Base-by-base conservation (phyloP, 2,329 filamentous ascomycete genomes). In the Colletotrichum sidae region DNA sequence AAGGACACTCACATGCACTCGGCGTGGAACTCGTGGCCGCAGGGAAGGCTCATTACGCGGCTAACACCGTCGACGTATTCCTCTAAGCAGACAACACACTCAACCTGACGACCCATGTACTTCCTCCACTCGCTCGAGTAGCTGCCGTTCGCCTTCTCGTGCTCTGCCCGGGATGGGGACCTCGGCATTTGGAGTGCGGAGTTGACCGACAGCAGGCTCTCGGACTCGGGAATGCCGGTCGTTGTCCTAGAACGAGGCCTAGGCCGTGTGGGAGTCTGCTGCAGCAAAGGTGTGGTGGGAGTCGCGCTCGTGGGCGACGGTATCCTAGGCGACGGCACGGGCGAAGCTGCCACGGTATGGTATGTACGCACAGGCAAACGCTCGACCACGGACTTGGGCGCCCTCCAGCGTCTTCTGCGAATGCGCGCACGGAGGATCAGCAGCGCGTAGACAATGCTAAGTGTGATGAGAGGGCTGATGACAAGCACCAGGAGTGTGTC, bases 401-500 rank as follows among this genome's bases (percentile, higher is more conserved):
- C 96, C 72, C 96, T 89, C 95, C 96, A 99, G 71, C 95, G 88
- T 68, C 95, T 88, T 65, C 95, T 88, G 55, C 95, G 90, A 70
- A 97, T 96, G 65, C 94, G 91, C 51, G 94, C 94, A 59, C 96
- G 90, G 42, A 98, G 83, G 45, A 98, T 86, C 6, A 98, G 84
- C 10, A 98, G 84, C 11, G 93, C 91, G 74, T 98, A 98, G 2
- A 99, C 95, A 6, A 97, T 90, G 4, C 93, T 96, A 72, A 99
- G 80, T 1, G 96, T 98, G 56, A 98, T 90, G 12, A 99, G 80
- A 8, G 96, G 96, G 73, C 94, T 97, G 58, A 98, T 90, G 38
- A 99, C 94, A n/a, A 99, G 83, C 8, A 99, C 94, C n/a, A 98
- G 84, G 3, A 99, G 85, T 0, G 95, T 98, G 75, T 99, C 96